These are phyloP conservation scores for Gardenia jasminoides DNA, from an alignment of 257 asterid species.

Conservation along the genomic window DNA sequence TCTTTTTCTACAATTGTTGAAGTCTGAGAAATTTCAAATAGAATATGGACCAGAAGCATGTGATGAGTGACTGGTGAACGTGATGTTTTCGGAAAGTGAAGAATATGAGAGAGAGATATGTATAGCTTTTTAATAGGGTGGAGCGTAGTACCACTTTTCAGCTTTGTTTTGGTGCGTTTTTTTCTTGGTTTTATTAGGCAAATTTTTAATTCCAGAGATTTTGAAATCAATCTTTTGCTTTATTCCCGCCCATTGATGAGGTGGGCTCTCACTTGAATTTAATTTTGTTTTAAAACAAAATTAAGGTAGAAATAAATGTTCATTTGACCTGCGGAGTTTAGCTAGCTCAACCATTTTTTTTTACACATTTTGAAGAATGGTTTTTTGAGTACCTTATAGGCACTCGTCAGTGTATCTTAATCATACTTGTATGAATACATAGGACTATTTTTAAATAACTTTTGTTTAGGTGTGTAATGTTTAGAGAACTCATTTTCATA, in stretches of 20 bases:
- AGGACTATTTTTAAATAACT: too few species aligned
- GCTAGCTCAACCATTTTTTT: too few species aligned
- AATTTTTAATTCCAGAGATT: neutral
- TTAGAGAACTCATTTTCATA: too few species aligned
- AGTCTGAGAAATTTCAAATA: neutral
- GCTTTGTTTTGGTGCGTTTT: neutral
- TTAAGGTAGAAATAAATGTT: neutral
- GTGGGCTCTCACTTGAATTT: neutral
- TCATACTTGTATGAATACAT: too few species aligned
- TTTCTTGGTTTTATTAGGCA: neutral
- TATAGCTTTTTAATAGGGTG: neutral
- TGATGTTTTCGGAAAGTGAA: slow-evolving; percentile 9
- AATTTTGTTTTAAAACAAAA: neutral
- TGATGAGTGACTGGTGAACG: neutral
- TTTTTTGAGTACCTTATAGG: too few species aligned
- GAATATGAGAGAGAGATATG: neutral
- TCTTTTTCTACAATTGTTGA: neutral
- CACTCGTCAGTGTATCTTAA: too few species aligned
- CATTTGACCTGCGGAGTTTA: neutral
- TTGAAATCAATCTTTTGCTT: slow-evolving; percentile 6
- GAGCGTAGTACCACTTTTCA: neutral
- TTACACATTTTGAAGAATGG: too few species aligned
- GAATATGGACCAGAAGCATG: slow-evolving; percentile 12
- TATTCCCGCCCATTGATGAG: slow-evolving; percentile 13
- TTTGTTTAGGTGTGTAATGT: too few species aligned